These are phyloP conservation scores for Sordariomycetes sp. DNA, from an alignment of 2,329 filamentous ascomycete genomes.

Conservation along the genomic window DNA sequence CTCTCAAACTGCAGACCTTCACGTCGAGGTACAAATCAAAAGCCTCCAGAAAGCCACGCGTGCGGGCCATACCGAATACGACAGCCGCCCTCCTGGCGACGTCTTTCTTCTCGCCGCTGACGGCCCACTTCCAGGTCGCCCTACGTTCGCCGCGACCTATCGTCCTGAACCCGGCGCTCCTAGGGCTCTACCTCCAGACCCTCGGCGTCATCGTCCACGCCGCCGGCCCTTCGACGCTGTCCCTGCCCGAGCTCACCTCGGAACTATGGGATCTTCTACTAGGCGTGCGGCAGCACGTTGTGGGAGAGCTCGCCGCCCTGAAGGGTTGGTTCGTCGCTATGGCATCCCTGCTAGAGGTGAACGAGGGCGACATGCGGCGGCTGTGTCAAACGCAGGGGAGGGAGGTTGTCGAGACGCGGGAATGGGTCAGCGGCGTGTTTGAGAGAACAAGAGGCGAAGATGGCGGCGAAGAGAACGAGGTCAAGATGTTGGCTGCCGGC, in stretches of 20 bases:
- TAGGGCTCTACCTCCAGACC: conserved; percentile 78
- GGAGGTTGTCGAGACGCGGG: conserved; percentile 75
- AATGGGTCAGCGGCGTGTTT: conserved; percentile 77
- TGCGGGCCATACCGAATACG: conserved; percentile 61
- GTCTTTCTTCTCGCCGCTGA: conserved; percentile 80
- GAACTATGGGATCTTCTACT: conserved; percentile 83
- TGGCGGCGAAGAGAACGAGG: conserved; percentile 62
- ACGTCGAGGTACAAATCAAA: conserved; percentile 45
- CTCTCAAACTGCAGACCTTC: conserved; percentile 84
- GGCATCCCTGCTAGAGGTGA: conserved; percentile 73
- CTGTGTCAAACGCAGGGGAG: conserved; percentile 67
- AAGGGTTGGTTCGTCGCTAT: conserved; percentile 72
- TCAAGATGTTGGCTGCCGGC: conserved; percentile 70
- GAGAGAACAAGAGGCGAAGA: conserved; percentile 43
- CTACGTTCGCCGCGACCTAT: conserved; percentile 43
- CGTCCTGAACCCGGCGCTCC: conserved; percentile 64
- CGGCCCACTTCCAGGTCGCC: conserved; percentile 67
- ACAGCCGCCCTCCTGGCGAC: conserved; percentile 67
- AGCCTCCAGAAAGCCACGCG: conserved; percentile 22
- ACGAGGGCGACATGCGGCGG: conserved; percentile 59
- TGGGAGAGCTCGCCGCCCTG: conserved; percentile 56
- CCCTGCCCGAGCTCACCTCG: conserved; percentile 69
- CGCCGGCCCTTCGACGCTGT: conserved; percentile 67
- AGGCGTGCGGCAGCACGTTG: conserved; percentile 48
- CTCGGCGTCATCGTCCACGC: conserved; percentile 76